Evolutionary conservation across 768 basidiomycete genomes (phyloP).

Genomic region (Pleurotus salmoneostramineus): DNA sequence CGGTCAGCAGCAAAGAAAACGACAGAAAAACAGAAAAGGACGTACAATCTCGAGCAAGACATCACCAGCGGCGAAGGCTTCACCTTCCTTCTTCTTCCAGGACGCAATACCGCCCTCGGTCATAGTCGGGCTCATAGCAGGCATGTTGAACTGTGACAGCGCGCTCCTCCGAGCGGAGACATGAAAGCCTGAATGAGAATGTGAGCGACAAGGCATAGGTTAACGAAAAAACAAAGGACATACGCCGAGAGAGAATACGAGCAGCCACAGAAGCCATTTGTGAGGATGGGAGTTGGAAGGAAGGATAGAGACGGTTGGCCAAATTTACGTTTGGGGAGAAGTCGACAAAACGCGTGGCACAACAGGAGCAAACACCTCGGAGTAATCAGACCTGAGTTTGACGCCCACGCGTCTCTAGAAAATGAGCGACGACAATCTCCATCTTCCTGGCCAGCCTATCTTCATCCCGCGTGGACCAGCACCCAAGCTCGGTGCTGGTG

Average conservation of each 20-base stretch:
- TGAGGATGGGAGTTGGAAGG: slow-evolving; percentile 16
- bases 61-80: slow-evolving; percentile 84
- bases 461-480: slow-evolving; percentile 47
- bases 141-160: slow-evolving; percentile 89
- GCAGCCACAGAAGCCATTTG: slow-evolving; percentile 61
- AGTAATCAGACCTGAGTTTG: no score
- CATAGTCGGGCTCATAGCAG: slow-evolving; percentile 99
- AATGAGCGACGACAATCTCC: slow-evolving; percentile 19
- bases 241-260: slow-evolving; percentile 66
- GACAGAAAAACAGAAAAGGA: slow-evolving; percentile 11
- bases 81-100: slow-evolving; percentile 98
- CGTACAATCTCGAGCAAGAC: slow-evolving; percentile 93
- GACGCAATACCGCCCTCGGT: slow-evolving; percentile 96
- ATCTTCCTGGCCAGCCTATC: slow-evolving; percentile 82
- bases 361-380: slow-evolving; percentile 10
- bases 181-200: slow-evolving; percentile 66
- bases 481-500: slow-evolving; percentile 60
- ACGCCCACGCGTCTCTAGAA: no score
- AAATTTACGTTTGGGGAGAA: slow-evolving; percentile 28
- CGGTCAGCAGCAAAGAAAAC: slow-evolving; percentile 7
- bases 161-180: slow-evolving; percentile 74
- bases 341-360: slow-evolving; percentile 16
- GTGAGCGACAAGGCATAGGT: not conserved
- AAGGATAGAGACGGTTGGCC: slow-evolving; percentile 19
- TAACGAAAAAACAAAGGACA: slow-evolving; percentile 15